A percentile compares a stretch with the other conserved stretches of the same genome.
Evolutionary conservation across 495 filamentous ascomycete genomes (phyloP).

Genomic region (Tuber melanosporum): DNA sequence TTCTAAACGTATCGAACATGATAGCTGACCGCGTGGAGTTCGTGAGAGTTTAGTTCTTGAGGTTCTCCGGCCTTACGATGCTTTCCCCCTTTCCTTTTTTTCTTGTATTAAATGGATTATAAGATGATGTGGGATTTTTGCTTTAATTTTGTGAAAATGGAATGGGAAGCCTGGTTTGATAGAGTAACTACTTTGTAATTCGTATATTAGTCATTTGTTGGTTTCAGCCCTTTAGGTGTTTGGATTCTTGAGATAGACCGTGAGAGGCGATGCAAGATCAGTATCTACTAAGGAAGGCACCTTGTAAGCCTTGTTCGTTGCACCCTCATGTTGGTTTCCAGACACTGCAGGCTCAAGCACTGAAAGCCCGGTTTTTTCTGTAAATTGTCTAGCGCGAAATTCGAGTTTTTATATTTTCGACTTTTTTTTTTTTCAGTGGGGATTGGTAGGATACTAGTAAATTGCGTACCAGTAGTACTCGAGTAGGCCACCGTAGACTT

Average conservation of each 20-base stretch:
- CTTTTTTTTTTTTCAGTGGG: too few relatives aligned
- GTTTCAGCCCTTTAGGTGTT: background rate
- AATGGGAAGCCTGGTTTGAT: background rate
- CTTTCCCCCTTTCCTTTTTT: background rate
- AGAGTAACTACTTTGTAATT: background rate
- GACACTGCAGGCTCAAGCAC: too few relatives aligned
- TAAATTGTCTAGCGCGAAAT: too few relatives aligned
- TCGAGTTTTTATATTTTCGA: too few relatives aligned
- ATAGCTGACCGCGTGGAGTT: conserved; percentile 16
- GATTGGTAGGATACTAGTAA: too few relatives aligned
- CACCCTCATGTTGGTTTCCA: background rate
- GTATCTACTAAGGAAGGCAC: background rate
- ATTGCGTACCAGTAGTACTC: too few relatives aligned
- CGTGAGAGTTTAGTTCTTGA: background rate
- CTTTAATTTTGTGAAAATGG: background rate
- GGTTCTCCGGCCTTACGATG: background rate
- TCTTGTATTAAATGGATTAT: background rate
- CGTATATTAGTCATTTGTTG: background rate
- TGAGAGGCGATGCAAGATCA: background rate
- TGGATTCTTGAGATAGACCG: background rate
- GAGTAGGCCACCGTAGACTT: background rate
- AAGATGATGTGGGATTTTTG: background rate
- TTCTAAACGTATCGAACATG: background rate
- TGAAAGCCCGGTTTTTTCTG: too few relatives aligned
- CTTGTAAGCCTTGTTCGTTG: background rate